Percentiles rank a stretch among this genome's conserved stretches.
Evolutionary conservation across 1,139 yeast genomes (phyloP).

Genomic region (Nadsonia starkeyi-henricii): DNA sequence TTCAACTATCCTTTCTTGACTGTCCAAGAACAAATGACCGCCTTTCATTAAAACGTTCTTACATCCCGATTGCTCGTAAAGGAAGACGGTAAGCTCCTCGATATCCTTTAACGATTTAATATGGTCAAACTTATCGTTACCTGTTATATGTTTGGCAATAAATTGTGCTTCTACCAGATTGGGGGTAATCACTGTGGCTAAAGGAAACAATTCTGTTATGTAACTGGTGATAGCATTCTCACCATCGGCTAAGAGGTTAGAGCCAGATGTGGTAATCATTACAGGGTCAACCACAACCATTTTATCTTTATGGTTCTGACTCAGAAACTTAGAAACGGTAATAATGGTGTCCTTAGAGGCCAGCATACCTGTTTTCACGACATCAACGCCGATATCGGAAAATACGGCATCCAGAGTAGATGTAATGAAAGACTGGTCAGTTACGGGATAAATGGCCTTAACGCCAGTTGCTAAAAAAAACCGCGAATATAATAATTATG

Average conservation of each 20-base stretch:
- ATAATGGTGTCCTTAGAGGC: conserved; percentile 42
- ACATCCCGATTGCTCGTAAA: conserved; percentile 33
- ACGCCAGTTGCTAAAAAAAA: conserved; percentile 40
- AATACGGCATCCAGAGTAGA: conserved; percentile 42
- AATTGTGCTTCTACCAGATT: conserved; percentile 52
- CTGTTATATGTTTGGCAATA: conserved; percentile 16
- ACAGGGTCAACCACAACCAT: conserved; percentile 63
- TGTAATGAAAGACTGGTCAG: conserved; percentile 31
- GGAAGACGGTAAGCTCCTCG: conserved; percentile 22
- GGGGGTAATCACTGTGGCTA: conserved; percentile 62
- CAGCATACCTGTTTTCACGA: conserved; percentile 73
- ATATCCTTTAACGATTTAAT: conserved; percentile 29
- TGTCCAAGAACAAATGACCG: conserved; percentile 50
- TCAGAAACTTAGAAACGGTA: conserved; percentile 30
- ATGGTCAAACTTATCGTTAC: conserved; percentile 12
- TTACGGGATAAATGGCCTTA: conserved; percentile 30
- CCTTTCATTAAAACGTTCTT: conserved; percentile 61
- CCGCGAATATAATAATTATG: no score
- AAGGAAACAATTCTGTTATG: conserved; percentile 34
- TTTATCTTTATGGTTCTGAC: conserved; percentile 22
- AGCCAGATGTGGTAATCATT: conserved; percentile 68
- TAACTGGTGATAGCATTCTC: conserved; percentile 33
- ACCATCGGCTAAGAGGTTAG: conserved; percentile 27
- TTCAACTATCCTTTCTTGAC: conserved; percentile 8
- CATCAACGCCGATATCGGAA: conserved; percentile 52